These are phyloP conservation scores for Pascua sp. DNA, from an alignment of 1,284 basidiomycete species.

Conservation along the genomic window DNA sequence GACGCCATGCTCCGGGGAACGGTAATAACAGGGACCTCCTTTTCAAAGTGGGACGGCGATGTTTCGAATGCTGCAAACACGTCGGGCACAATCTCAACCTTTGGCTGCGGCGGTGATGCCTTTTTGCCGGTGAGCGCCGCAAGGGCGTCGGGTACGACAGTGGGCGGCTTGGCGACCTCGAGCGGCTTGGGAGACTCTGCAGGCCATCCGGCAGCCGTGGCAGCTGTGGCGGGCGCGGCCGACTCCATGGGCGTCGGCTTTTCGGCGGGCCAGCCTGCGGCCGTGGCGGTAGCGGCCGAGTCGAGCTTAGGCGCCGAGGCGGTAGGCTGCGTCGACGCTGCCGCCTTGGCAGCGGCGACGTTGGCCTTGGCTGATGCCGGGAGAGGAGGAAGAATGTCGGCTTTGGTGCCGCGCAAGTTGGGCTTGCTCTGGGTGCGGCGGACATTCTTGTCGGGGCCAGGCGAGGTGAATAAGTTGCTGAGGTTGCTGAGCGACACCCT, in stretches of 20 bases:
- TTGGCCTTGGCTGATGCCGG: no score
- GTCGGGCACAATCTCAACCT: constrained; percentile 19
- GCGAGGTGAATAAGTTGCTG: constrained; percentile 14
- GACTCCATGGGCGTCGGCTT: background rate
- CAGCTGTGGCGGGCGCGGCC: background rate
- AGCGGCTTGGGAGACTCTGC: background rate
- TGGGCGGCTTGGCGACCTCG: constrained; percentile 1
- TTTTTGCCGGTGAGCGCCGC: constrained; percentile 17
- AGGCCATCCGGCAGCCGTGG: background rate
- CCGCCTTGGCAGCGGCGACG: no score
- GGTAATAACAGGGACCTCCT: no score
- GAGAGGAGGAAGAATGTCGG: no score
- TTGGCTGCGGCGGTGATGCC: background rate
- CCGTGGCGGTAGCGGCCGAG: no score
- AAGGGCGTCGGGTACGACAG: constrained; percentile 16
- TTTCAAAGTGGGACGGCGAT: no score
- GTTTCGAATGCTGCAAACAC: constrained; percentile 17
- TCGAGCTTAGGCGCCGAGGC: background rate
- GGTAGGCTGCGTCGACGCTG: background rate
- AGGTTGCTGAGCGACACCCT: no score
- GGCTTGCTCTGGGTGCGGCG: constrained; percentile 18
- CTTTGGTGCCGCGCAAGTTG: constrained; percentile 2
- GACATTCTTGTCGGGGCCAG: constrained; percentile 5
- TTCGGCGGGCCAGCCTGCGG: background rate
- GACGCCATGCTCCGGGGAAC: no score